Evolutionary conservation across 805 yeast genomes (phyloP).

Genomic region (Metschnikowia dekortorum): DNA sequence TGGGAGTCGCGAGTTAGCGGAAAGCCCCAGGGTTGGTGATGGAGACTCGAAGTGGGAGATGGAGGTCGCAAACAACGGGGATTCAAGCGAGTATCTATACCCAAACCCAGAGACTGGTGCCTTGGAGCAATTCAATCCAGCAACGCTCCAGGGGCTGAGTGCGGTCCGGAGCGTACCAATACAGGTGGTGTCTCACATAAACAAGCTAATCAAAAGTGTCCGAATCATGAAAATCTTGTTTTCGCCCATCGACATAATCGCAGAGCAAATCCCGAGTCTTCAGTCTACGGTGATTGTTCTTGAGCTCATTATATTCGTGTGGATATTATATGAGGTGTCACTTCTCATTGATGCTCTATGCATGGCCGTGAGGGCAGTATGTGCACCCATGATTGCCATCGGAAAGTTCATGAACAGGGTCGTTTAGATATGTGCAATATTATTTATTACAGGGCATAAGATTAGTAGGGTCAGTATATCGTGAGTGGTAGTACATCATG

Average conservation of each 20-base stretch:
- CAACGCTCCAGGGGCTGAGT: not conserved
- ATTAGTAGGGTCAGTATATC: too few relatives aligned
- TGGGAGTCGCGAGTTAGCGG: not conserved
- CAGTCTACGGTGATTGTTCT: constrained; percentile 38
- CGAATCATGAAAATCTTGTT: constrained; percentile 33
- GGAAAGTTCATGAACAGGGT: constrained; percentile 42
- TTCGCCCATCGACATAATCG: constrained; percentile 38
- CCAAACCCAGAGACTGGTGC: constrained; percentile 31
- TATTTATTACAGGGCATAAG: too few relatives aligned
- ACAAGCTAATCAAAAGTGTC: constrained; percentile 30
- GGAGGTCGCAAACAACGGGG: constrained; percentile 25
- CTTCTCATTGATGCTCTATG: constrained; percentile 40
- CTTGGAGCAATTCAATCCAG: constrained; percentile 20
- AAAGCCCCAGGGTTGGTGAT: not conserved
- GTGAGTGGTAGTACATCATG: too few relatives aligned
- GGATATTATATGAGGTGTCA: constrained; percentile 41
- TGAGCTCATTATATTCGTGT: constrained; percentile 36
- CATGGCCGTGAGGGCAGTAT: constrained; percentile 41
- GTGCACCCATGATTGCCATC: constrained; percentile 45
- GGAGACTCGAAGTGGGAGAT: constrained; percentile 23
- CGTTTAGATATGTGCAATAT: constrained; percentile 17
- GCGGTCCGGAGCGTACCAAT: constrained; percentile 6
- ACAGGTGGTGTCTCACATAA: constrained; percentile 21
- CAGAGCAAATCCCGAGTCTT: constrained; percentile 31
- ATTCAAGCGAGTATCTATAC: constrained; percentile 23